A percentile compares a stretch with the other conserved stretches of the same genome.
Conservation (phyloP, 495 filamentous ascomycete genomes). For the Xylaria venustula region DNA sequence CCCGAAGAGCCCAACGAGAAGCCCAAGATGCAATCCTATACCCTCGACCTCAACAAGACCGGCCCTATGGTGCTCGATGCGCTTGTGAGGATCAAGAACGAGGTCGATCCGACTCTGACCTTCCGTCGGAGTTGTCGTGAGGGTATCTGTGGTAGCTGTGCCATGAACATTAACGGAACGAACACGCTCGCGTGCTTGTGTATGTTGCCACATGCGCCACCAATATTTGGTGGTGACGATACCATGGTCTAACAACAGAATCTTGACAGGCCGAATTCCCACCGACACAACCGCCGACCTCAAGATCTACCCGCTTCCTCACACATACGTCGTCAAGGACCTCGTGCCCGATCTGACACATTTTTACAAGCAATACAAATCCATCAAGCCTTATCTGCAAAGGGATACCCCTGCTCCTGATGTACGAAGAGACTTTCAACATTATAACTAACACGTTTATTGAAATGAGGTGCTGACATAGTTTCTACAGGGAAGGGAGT, state of each 20-base stretch:
- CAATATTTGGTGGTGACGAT: background rate
- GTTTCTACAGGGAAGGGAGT: slow-evolving; percentile 69
- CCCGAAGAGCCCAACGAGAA: slow-evolving; percentile 87
- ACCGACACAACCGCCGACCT: slow-evolving; percentile 73
- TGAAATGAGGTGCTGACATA: slow-evolving; percentile 19
- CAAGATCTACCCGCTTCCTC: slow-evolving; percentile 97
- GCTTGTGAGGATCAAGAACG: slow-evolving; percentile 97
- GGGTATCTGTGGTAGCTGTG: slow-evolving; percentile 96
- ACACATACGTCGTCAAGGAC: slow-evolving; percentile 99
- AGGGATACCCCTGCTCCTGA: slow-evolving; percentile 73
- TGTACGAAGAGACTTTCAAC: slow-evolving; percentile 50
- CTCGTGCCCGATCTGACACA: slow-evolving; percentile 94
- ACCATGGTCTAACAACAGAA: background rate
- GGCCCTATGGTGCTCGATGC: slow-evolving; percentile 98
- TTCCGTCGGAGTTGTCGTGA: slow-evolving; percentile 94
- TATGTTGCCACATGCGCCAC: slow-evolving; percentile 52
- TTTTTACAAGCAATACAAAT: slow-evolving; percentile 99
- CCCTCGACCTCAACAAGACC: slow-evolving; percentile 95
- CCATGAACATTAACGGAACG: slow-evolving; percentile 98
- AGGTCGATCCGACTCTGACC: slow-evolving; percentile 92
- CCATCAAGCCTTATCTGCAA: slow-evolving; percentile 98
- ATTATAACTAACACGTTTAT: too few relatives aligned
- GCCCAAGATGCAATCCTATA: slow-evolving; percentile 92
- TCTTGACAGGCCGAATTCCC: slow-evolving; percentile 79
- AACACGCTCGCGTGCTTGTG: slow-evolving; percentile 97